Base-by-base conservation (phyloP, 179 eudicot genomes). In the Amaranthus tricolor region DNA sequence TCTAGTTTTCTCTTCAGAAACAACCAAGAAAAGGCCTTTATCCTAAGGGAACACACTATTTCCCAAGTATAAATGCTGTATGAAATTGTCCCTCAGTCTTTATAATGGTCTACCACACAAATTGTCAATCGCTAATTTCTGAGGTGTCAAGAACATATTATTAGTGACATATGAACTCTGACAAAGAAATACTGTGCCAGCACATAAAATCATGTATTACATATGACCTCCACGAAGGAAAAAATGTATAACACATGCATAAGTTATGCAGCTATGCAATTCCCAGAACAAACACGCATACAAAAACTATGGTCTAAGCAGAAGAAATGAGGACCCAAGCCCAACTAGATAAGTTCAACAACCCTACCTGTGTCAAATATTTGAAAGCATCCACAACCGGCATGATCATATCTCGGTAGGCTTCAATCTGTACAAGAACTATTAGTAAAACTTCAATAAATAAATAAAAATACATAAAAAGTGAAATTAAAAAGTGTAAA, bases 371-470 rank as follows among this genome's bases (percentile, higher is more conserved):
- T 19, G 99, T 96, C 83, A 96, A 82, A 79, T 96, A 96, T 87
- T 96, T 96, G 79, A 96, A 96, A 64, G 99, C 99, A 88, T 96
- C 99, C 54, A 96, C 99, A 72, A 96, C 99, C 0, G 99, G 99
- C 77, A 97, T 82, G 71, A 96, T 96, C 99, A 96, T 96, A 79
- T 96, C 99, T 84, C 91, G 87, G 85, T 96, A 96, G 58, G 99
- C 97, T 85, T 96, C 99, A 75, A 96, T 96, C 98, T 96, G 87
- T 72, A 87, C 55, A 21, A 74, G 60, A 52, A 63, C 24, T 62
- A 61, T 63, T 12, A 54, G 52, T 71, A 55, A 66, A 47, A 11
- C 57, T 78, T 61, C 44, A 10, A 15, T 16, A 14, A 58, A 21
- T 40, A 68, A 51, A 70, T 9, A 6, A 21, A 73, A 51, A 70